phyloP scores from a whole-genome alignment of 1,284 basidiomycete species.

The Ganoderma sinense region DNA sequence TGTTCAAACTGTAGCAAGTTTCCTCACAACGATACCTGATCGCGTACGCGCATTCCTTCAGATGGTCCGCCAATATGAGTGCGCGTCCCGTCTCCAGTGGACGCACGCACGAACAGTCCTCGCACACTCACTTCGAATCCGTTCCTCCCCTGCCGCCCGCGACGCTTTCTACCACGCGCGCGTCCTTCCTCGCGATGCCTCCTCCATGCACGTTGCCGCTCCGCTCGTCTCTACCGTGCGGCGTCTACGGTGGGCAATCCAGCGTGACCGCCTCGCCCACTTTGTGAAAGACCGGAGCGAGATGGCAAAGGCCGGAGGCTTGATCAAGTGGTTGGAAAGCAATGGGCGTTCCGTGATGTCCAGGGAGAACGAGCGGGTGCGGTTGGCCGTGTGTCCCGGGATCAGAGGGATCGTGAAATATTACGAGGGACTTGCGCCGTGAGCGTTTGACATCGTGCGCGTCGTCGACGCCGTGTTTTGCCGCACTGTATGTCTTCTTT shows the following conservation, averaged over 20 bases:
- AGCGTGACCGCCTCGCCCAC: conserved; percentile 62
- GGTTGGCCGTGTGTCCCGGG: conserved; percentile 72
- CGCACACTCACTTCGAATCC: conserved; percentile 52
- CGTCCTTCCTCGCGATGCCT: conserved; percentile 59
- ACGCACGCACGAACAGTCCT: conserved; percentile 56
- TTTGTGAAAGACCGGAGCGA: conserved; percentile 50
- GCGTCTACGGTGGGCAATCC: conserved; percentile 64
- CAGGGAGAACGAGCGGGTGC: conserved; percentile 65
- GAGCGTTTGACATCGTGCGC: not conserved
- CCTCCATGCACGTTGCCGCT: conserved; percentile 56
- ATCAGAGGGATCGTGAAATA: conserved; percentile 63
- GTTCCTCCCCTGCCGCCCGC: conserved; percentile 42
- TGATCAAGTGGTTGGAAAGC: conserved; percentile 64
- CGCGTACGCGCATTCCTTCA: conserved; percentile 32
- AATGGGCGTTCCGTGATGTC: conserved; percentile 49
- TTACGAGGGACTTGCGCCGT: conserved; percentile 53
- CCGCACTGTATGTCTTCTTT: not conserved
- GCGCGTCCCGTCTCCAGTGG: conserved; percentile 55
- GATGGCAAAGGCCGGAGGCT: conserved; percentile 41
- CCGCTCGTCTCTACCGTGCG: conserved; percentile 62
- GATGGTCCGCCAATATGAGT: conserved; percentile 69
- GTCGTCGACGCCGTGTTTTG: not conserved
- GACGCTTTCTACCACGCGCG: conserved; percentile 51
- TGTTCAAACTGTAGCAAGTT: conserved; percentile 2
- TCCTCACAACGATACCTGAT: not conserved